Conservation (phyloP, 2,329 filamentous ascomycete species). For the Fusarium floridanum region DNA sequence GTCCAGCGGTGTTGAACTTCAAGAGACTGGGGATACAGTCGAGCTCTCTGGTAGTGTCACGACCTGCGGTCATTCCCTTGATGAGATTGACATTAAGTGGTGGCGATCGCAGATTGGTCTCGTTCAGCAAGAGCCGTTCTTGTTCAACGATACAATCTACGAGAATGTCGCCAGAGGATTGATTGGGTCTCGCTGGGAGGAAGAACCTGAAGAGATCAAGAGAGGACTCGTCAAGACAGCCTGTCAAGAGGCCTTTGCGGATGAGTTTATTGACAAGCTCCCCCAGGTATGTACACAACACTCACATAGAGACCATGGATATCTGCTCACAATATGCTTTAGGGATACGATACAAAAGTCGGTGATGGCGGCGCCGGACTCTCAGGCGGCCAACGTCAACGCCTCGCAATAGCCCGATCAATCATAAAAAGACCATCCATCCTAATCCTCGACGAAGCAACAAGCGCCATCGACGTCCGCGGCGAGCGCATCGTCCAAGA, state of each 20-base stretch:
- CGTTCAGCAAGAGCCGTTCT: slow-evolving; percentile 76
- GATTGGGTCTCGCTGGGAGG: slow-evolving; percentile 64
- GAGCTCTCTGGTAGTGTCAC: slow-evolving; percentile 61
- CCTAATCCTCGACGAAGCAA: slow-evolving; percentile 83
- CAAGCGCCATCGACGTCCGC: slow-evolving; percentile 71
- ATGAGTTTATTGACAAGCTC: slow-evolving; percentile 75
- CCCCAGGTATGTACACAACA: slow-evolving; percentile 59
- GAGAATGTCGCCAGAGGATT: slow-evolving; percentile 73
- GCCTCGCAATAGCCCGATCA: slow-evolving; percentile 81
- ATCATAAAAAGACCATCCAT: slow-evolving; percentile 80
- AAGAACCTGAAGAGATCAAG: slow-evolving; percentile 67
- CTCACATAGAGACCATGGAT: background rate
- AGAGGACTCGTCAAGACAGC: slow-evolving; percentile 71
- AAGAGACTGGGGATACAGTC: slow-evolving; percentile 58
- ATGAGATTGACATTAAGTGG: slow-evolving; percentile 72
- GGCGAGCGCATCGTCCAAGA: slow-evolving; percentile 73
- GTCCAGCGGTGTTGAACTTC: slow-evolving; percentile 47
- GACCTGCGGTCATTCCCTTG: slow-evolving; percentile 66
- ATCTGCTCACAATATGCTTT: slow-evolving; percentile 14
- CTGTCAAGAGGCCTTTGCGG: slow-evolving; percentile 75
- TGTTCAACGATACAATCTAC: slow-evolving; percentile 75
- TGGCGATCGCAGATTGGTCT: slow-evolving; percentile 73
- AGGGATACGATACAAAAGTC: slow-evolving; percentile 80
- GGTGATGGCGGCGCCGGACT: slow-evolving; percentile 83
- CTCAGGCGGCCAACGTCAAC: slow-evolving; percentile 84